These are phyloP conservation scores for Coniochaeta pulveracea DNA, from an alignment of 2,329 filamentous ascomycete genomes.

Conservation along the genomic window DNA sequence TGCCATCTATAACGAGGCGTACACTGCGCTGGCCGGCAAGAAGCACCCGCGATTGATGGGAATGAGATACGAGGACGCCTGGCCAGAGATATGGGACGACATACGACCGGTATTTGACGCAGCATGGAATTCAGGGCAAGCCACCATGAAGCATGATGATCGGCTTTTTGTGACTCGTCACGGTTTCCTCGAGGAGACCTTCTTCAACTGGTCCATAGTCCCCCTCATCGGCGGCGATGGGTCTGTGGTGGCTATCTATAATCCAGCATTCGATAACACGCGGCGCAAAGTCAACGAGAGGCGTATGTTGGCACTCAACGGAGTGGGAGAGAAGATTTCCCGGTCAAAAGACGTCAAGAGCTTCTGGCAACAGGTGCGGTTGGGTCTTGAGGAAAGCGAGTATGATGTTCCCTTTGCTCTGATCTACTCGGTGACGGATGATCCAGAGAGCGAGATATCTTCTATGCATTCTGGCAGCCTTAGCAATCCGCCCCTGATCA, in stretches of 20 bases:
- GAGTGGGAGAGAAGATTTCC: constrained; percentile 66
- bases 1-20: constrained; percentile 63
- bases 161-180: constrained; percentile 60
- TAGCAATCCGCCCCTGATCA: constrained; percentile 48
- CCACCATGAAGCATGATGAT: constrained; percentile 78
- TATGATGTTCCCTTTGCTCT: constrained; percentile 66
- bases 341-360: constrained; percentile 58
- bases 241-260: constrained; percentile 64
- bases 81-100: constrained; percentile 65
- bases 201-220: constrained; percentile 75
- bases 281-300: constrained; percentile 66
- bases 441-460: constrained; percentile 58
- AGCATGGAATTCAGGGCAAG: constrained; percentile 60
- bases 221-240: constrained; percentile 67
- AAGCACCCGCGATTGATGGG: constrained; percentile 74
- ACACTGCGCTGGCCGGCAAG: constrained; percentile 58
- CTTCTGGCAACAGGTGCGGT: constrained; percentile 63
- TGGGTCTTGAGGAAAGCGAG: constrained; percentile 62
- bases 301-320: constrained; percentile 66
- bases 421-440: constrained; percentile 64
- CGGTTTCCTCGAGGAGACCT: constrained; percentile 65
- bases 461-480: constrained; percentile 60
- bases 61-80: constrained; percentile 53
- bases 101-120: constrained; percentile 57
- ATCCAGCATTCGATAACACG: constrained; percentile 74